phyloP scores from a whole-genome alignment of 371 early-diverging fungal genomes.

The Saksenaea vasiformis region DNA sequence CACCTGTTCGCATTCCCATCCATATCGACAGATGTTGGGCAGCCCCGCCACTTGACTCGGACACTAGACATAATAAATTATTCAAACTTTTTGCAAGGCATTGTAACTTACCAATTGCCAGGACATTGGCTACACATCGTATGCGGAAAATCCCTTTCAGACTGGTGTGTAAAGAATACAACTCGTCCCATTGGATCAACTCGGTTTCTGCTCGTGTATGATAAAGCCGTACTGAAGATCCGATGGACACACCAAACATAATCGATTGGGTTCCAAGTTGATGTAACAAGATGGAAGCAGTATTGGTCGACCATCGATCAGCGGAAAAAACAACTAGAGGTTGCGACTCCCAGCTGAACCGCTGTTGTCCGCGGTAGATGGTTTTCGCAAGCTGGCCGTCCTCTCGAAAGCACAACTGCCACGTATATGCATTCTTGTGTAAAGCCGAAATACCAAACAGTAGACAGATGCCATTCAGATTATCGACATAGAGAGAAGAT shows the following conservation, averaged over 20 bases:
- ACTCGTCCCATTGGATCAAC: constrained; percentile 22
- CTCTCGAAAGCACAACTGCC: constrained; percentile 22
- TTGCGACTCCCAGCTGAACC: constrained; percentile 6
- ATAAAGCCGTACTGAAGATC: constrained; percentile 10
- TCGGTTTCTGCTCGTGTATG: not conserved
- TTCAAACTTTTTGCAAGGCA: not conserved
- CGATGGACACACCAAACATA: constrained; percentile 8
- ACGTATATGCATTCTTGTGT: constrained; percentile 17
- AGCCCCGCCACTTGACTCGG: constrained; percentile 16
- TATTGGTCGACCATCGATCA: constrained; percentile 9
- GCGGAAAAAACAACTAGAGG: not conserved
- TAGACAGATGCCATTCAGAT: constrained; percentile 17
- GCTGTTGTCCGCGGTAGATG: constrained; percentile 6
- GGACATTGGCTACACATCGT: constrained; percentile 12
- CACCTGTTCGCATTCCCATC: constrained; percentile 36
- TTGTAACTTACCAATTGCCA: constrained; percentile 20
- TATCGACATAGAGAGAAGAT: constrained; percentile 35
- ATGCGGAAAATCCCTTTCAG: constrained; percentile 14
- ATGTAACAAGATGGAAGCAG: constrained; percentile 10
- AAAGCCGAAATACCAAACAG: constrained; percentile 29
- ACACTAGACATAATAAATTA: constrained; percentile 13
- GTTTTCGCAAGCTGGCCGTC: not conserved
- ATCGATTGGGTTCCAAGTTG: not conserved
- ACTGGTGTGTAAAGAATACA: constrained; percentile 25
- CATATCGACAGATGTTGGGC: constrained; percentile 28